Base-by-base conservation (phyloP, 1,139 yeast species). In the Geotrichum australiense region DNA sequence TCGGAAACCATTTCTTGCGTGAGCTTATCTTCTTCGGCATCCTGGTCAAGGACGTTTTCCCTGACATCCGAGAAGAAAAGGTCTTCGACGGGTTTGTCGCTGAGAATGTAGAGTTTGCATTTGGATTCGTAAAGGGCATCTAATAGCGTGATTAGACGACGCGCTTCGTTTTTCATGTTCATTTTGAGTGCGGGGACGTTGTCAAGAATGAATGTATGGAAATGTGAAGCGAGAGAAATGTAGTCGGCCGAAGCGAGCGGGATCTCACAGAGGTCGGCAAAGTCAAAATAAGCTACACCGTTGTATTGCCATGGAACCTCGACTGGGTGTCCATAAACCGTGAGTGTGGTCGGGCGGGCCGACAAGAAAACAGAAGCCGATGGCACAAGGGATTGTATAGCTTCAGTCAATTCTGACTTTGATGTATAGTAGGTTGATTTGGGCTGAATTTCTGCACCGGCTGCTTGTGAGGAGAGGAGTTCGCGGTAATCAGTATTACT, bases 1-100 rank as follows among this genome's bases (percentile, higher is more conserved):
- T 71, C 73, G 2, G 86, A 74, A 57, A 65, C 78, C 82, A 78
- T 78, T 55, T 80, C 87, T 52, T 77, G 80, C 44, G 78, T 79
- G 52, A 76, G 80, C 27, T 61, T 56, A 7, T 35, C 33, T 2
- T 34, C 35, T 21, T 36, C 37, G 22, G 33, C 41, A 24, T 42
- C 45, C 14, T 56, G 54, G 5, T 50, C 53, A 11, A 53, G 54
- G 50, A 47, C 54, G 34, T 50, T 50, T 18, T 48, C 53, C 8
- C 46, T 41, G 4, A 47, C 48, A 20, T 59, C 62, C 0, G 86
- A 84, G 58, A 80, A 80, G 58, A 80, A 80, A 15, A 80, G 51
- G 19, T 65, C 59, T 35, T 76, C 77, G 4, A 77, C 65, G 0
- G 61, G 65, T 0, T 66, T 76, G 39, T 71, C 78, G 24, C 73